Conservation (phyloP, 805 yeast genomes). For the Candida incommunis region DNA sequence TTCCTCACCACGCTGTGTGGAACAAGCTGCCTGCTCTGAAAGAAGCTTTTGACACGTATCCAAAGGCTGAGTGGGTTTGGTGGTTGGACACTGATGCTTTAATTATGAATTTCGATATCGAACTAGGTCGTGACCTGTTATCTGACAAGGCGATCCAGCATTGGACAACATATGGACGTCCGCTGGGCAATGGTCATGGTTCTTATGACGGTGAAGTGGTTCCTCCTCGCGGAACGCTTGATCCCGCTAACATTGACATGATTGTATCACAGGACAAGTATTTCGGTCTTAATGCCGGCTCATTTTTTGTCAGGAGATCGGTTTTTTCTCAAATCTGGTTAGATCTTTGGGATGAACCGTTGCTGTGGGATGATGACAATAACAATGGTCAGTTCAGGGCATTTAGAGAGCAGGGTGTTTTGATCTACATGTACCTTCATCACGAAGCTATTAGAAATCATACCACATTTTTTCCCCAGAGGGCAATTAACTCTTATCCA, state of each 20-base stretch:
- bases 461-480: conserved; percentile 70
- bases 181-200: conserved; percentile 46
- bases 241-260: conserved; percentile 39
- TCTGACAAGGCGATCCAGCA: conserved; percentile 58
- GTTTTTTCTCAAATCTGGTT: conserved; percentile 76
- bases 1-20: conserved; percentile 16
- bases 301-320: conserved; percentile 69
- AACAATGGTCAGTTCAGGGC: conserved; percentile 91
- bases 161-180: conserved; percentile 62
- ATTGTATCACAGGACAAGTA: conserved; percentile 79
- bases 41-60: conserved; percentile 26
- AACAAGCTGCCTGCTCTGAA: conserved; percentile 21
- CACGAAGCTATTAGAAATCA: conserved; percentile 88
- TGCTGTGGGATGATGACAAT: conserved; percentile 63
- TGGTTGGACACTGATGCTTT: conserved; percentile 92
- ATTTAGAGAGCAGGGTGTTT: conserved; percentile 91
- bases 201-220: conserved; percentile 61
- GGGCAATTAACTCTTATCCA: conserved; percentile 83
- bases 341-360: conserved; percentile 97
- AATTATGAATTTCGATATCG: conserved; percentile 85
- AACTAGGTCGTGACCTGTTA: conserved; percentile 67
- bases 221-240: conserved; percentile 23
- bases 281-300: conserved; percentile 90
- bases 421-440: conserved; percentile 63
- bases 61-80: conserved; percentile 97